These are phyloP conservation scores for Nematodospora anomalae DNA, from an alignment of 1,139 yeast genomes.

Conservation along the genomic window DNA sequence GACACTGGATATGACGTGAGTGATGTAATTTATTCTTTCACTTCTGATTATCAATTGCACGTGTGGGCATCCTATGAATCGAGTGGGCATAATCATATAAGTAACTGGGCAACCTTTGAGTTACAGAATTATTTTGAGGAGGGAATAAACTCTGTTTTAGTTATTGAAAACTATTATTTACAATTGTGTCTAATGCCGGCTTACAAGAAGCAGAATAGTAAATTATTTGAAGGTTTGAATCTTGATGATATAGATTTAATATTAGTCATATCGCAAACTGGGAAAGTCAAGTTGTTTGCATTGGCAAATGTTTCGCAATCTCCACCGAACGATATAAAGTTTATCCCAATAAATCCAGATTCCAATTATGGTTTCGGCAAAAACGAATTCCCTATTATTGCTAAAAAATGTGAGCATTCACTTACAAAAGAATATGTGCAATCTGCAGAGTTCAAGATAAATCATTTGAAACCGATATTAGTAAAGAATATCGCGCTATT, in stretches of 20 bases:
- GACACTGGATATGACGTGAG: conserved; percentile 29
- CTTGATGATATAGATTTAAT: conserved; percentile 49
- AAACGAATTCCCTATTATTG: conserved; percentile 18
- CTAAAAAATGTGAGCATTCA: conserved; percentile 3
- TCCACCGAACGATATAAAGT: conserved; percentile 43
- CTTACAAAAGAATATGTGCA: conserved; percentile 10
- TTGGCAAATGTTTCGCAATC: conserved; percentile 52
- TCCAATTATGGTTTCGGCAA: conserved; percentile 11
- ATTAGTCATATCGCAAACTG: conserved; percentile 47
- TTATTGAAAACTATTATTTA: conserved; percentile 57
- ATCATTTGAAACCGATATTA: conserved; percentile 24
- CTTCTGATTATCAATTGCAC: conserved; percentile 56
- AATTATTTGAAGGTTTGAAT: conserved; percentile 14
- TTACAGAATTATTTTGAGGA: conserved; percentile 29
- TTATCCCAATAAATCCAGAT: conserved; percentile 18
- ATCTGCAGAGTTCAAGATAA: conserved; percentile 18
- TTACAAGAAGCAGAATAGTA: conserved; percentile 2
- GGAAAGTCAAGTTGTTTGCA: conserved; percentile 47
- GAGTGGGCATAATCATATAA: conserved; percentile 57
- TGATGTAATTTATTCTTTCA: conserved; percentile 59
- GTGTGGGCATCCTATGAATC: conserved; percentile 74
- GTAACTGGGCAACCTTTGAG: conserved; percentile 59
- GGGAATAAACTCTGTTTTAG: conserved; percentile 37
- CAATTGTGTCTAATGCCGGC: conserved; percentile 21
- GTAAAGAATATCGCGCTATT: conserved; percentile 24